Conservation (phyloP, 1,284 basidiomycete species). For the Leccinum solheimii region DNA sequence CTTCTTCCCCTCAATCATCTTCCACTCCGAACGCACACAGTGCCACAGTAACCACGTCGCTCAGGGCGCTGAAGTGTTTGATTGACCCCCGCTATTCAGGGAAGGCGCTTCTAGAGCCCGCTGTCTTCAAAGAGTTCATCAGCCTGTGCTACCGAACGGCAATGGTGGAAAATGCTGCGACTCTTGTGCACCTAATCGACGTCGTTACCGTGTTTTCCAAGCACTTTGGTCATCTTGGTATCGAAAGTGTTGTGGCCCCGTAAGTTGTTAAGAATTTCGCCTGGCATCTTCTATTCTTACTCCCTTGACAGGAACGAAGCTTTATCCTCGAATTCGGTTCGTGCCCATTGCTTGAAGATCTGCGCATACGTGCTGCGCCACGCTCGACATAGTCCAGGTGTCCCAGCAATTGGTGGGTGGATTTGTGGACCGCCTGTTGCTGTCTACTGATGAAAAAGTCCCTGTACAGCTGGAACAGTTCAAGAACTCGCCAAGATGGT, state of each 20-base stretch:
- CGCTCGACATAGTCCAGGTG: slow-evolving; percentile 58
- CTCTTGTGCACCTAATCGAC: slow-evolving; percentile 78
- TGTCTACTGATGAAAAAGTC: neutral
- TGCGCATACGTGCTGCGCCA: slow-evolving; percentile 80
- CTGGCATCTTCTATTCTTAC: neutral
- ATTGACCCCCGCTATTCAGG: slow-evolving; percentile 82
- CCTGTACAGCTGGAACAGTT: slow-evolving; percentile 31
- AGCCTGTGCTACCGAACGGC: slow-evolving; percentile 88
- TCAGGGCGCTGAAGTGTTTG: slow-evolving; percentile 79
- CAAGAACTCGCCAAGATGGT: slow-evolving; percentile 62
- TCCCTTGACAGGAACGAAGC: slow-evolving; percentile 37
- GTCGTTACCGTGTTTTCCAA: slow-evolving; percentile 67
- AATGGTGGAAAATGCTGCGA: slow-evolving; percentile 76
- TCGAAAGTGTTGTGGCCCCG: slow-evolving; percentile 22
- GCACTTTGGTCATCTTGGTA: slow-evolving; percentile 46
- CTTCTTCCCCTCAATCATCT: slow-evolving; percentile 60
- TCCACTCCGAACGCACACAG: slow-evolving; percentile 42
- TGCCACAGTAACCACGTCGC: slow-evolving; percentile 65
- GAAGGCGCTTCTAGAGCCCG: slow-evolving; percentile 73
- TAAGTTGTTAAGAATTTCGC: slow-evolving; percentile 13
- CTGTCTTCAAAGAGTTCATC: slow-evolving; percentile 89
- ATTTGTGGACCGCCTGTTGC: neutral
- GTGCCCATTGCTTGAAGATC: slow-evolving; percentile 77
- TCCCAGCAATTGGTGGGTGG: slow-evolving; percentile 57
- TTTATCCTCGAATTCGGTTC: slow-evolving; percentile 48